phyloP scores from a whole-genome alignment of 2,329 filamentous ascomycete genomes.

The Colletotrichum sp. region DNA sequence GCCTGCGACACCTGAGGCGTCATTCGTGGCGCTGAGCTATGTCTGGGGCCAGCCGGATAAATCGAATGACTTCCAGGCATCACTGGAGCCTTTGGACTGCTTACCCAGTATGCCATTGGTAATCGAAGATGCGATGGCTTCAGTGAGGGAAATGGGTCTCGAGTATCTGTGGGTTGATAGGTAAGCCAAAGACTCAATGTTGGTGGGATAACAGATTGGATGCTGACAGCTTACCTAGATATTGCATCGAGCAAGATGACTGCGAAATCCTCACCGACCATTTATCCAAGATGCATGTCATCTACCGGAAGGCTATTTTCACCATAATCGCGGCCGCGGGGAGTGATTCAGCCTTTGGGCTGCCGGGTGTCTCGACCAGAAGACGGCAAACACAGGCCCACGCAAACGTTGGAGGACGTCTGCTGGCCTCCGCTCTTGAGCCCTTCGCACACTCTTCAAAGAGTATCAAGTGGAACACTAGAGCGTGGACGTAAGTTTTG shows the following conservation, averaged over 20 bases:
- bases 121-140: not conserved
- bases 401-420: not conserved
- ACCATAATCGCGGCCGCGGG: not conserved
- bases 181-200: accelerated
- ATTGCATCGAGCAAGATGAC: not conserved
- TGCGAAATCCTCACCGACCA: not conserved
- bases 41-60: not conserved
- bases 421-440: not conserved
- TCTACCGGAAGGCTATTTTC: not conserved
- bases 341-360: accelerated
- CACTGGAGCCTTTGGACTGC: accelerated
- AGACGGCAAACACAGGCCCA: not conserved
- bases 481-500: not conserved
- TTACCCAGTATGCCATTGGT: not conserved
- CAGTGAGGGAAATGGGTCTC: not conserved
- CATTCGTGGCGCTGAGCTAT: not conserved
- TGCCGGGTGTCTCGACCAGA: not conserved
- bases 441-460: accelerated
- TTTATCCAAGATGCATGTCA: not conserved
- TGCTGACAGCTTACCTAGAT: not conserved
- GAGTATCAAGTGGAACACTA: not conserved
- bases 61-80: not conserved
- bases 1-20: not conserved
- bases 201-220: not conserved
- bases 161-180: not conserved